These are phyloP conservation scores for Kwoniella shivajii DNA, from an alignment of 1,284 basidiomycete species.

Conservation along the genomic window DNA sequence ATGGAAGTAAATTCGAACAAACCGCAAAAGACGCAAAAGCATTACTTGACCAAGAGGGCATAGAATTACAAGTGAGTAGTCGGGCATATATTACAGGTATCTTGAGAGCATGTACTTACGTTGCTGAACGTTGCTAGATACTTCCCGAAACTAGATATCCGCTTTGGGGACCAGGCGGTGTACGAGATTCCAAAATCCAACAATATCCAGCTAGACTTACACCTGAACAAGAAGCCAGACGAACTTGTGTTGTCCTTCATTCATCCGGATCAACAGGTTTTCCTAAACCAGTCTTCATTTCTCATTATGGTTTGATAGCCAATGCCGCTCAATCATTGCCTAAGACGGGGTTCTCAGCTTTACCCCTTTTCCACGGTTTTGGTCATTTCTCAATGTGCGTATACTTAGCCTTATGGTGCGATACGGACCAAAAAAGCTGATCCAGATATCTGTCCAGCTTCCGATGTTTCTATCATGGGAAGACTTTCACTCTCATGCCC, in stretches of 20 bases:
- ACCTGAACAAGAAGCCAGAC: constrained; percentile 57
- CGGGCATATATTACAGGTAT: not conserved
- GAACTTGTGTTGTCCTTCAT: constrained; percentile 63
- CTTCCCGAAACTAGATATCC: constrained; percentile 56
- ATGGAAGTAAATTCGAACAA: constrained; percentile 54
- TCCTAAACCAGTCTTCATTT: constrained; percentile 52
- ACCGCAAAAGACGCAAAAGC: constrained; percentile 51
- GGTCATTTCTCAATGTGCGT: constrained; percentile 58
- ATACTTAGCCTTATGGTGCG: not conserved
- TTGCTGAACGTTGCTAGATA: constrained; percentile 25
- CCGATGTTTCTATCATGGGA: constrained; percentile 56
- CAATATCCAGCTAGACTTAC: constrained; percentile 53
- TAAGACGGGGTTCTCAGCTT: constrained; percentile 58
- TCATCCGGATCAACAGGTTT: constrained; percentile 64
- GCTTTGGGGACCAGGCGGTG: constrained; percentile 57
- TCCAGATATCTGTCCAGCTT: constrained; percentile 28
- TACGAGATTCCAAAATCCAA: constrained; percentile 48
- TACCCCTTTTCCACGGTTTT: constrained; percentile 59
- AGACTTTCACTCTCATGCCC: constrained; percentile 61
- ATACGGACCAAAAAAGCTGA: constrained; percentile 3
- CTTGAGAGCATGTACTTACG: not conserved
- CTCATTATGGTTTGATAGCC: constrained; percentile 49
- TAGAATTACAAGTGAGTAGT: constrained; percentile 31
- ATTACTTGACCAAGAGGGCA: constrained; percentile 47
- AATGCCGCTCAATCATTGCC: constrained; percentile 46